A percentile compares a stretch with the other conserved stretches of the same genome.
Conservation (phyloP, 2,329 filamentous ascomycete genomes). For the Seiridium unicorne region DNA sequence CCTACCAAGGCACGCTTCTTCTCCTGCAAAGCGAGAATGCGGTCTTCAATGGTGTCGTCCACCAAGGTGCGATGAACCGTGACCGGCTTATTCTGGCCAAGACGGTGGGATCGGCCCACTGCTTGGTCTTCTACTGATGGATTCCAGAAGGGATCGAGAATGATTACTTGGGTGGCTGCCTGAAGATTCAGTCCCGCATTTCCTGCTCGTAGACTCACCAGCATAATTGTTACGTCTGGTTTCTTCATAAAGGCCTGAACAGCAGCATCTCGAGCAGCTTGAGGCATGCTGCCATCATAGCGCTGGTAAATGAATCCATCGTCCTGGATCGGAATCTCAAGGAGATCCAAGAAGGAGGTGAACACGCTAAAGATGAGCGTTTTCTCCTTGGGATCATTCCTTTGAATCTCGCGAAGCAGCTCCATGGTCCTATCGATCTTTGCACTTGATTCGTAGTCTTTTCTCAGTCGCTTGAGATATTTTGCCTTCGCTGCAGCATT, state of each 20-base stretch:
- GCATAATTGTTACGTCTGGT: slow-evolving; percentile 48
- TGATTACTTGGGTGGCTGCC: slow-evolving; percentile 7
- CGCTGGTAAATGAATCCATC: slow-evolving; percentile 23
- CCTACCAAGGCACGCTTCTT: slow-evolving; percentile 63
- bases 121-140: slow-evolving; percentile 6
- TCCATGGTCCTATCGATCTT: slow-evolving; percentile 29
- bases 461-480: slow-evolving; percentile 21
- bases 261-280: slow-evolving; percentile 18
- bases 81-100: slow-evolving; percentile 40
- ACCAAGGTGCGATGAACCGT: slow-evolving; percentile 68
- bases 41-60: slow-evolving; percentile 68
- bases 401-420: slow-evolving; percentile 21
- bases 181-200: slow-evolving; percentile 50
- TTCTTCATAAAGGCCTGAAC: slow-evolving; percentile 24
- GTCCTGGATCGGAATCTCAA: slow-evolving; percentile 28
- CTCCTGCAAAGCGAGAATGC: slow-evolving; percentile 68
- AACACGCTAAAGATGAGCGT: slow-evolving; percentile 31
- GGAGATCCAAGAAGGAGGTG: slow-evolving; percentile 31
- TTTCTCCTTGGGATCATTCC: slow-evolving; percentile 23
- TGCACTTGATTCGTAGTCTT: slow-evolving; percentile 26
- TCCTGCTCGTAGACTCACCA: slow-evolving; percentile 72
- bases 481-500: slow-evolving; percentile 22
- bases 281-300: slow-evolving; percentile 29
- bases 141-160: slow-evolving; percentile 9
- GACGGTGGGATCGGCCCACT: slow-evolving; percentile 3